Percentiles rank a stretch among this genome's conserved stretches.
Evolutionary conservation across 805 yeast genomes (phyloP).

Genomic region (Danielozyma ontarioensis): DNA sequence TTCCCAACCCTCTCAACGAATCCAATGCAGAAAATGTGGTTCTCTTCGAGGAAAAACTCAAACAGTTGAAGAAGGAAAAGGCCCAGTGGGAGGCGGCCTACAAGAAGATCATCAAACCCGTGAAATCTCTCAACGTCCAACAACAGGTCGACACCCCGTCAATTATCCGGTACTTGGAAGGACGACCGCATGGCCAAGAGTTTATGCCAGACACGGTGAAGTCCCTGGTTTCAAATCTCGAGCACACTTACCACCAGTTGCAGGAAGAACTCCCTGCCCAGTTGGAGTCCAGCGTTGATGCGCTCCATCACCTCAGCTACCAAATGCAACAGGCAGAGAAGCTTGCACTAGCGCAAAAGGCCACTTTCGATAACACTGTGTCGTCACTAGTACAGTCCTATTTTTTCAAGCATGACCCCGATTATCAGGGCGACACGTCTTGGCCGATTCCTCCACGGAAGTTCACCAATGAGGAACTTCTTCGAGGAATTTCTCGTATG

Average conservation of each 20-base stretch:
- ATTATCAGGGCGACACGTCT: slow-evolving; percentile 1
- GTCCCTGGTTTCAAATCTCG: neutral
- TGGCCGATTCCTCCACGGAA: slow-evolving; percentile 2
- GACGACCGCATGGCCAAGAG: slow-evolving; percentile 4
- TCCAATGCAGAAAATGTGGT: slow-evolving; percentile 46
- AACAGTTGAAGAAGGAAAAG: slow-evolving; percentile 41
- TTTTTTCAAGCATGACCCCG: slow-evolving; percentile 12
- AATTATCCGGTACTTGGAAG: neutral
- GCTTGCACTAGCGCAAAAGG: slow-evolving; percentile 12
- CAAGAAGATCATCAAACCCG: slow-evolving; percentile 11
- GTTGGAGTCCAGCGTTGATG: slow-evolving; percentile 31
- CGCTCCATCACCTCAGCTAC: slow-evolving; percentile 28
- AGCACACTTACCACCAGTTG: neutral
- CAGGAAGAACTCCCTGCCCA: slow-evolving; percentile 8
- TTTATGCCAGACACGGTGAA: slow-evolving; percentile 7
- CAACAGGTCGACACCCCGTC: neutral
- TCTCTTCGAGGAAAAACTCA: slow-evolving; percentile 40
- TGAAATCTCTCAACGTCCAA: slow-evolving; percentile 7
- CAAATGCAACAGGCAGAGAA: slow-evolving; percentile 20
- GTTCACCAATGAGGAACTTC: slow-evolving; percentile 1
- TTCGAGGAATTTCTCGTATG: slow-evolving; percentile 4
- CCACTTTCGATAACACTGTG: slow-evolving; percentile 13
- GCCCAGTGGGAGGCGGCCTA: slow-evolving; percentile 40
- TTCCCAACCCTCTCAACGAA: slow-evolving; percentile 58
- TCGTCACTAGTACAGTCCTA: slow-evolving; percentile 17